Evolutionary conservation across 2,329 filamentous ascomycete genomes (phyloP), one percentile per base, ranked within the genome.

Genomic region (Fusarium drepaniforme): DNA sequence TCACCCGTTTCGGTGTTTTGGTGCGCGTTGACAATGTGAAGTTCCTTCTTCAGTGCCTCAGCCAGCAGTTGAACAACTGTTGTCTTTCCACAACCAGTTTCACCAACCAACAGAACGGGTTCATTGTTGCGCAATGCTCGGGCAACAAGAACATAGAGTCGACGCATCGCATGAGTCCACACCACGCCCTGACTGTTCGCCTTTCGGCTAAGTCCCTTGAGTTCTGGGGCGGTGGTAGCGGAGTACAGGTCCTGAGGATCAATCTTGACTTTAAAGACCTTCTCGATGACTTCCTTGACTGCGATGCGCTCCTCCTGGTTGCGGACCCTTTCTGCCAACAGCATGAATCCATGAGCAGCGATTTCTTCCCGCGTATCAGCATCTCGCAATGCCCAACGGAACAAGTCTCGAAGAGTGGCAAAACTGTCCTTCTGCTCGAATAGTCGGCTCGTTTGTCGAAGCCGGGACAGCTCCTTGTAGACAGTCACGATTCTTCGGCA

Each of bases 401-500:
- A 99, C 42, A 99, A 86, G 82, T 99, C 97, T 88, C 97, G 90
- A 56, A 99, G 87, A 3, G 97, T 99, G 3, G 97, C 97, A 82
- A 99, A 99, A 81, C 96, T 96, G 81, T 96, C 97, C 83, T 98
- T 98, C 80, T 98, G 95, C 84, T 99, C 97, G 80, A 99, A 99
- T 7, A 99, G 86, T 53, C 97, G 89, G 80, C 92, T 96, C 25
- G 96, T 95, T 83, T 99, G 97, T 28, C 97, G 92, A 46, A 98
- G 87, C 7, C 95, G 88, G 0, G 97, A 97, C 8, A 99, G 90
- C 81, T 98, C 95, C 79, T 95, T 94, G 83, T 99, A 99, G 0
- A 98, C 96, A 11, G 92, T 90, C 5, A 99, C 97, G 68, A 99
- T 98, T 62, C 94, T 91, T 73, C 91, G 91, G 81, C 96, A 98